phyloP scores from a whole-genome alignment of 2,329 filamentous ascomycete species.

The Fusarium sp. region DNA sequence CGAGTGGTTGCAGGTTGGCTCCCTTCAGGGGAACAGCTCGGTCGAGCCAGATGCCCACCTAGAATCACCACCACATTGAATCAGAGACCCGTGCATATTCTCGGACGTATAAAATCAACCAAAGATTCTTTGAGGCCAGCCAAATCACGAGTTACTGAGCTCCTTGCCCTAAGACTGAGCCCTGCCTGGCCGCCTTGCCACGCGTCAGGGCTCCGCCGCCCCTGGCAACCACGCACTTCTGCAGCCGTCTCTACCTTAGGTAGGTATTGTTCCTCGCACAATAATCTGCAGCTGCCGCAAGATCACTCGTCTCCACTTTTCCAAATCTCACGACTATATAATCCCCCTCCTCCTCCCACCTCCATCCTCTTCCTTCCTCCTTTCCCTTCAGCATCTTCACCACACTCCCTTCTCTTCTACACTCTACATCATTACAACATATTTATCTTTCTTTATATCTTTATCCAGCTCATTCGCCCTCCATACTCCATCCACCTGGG shows the following conservation, averaged over 20 bases:
- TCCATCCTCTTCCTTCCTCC: background rate
- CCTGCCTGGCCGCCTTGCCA: background rate
- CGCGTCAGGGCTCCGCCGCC: conserved; percentile 1
- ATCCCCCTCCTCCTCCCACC: conserved; percentile 1
- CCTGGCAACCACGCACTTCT: background rate
- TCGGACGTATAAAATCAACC: background rate
- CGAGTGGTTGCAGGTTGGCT: background rate
- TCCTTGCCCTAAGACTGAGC: too few relatives aligned
- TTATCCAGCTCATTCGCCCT: too few relatives aligned
- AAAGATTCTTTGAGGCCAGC: background rate
- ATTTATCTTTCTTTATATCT: background rate
- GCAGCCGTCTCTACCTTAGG: background rate
- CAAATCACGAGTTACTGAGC: background rate
- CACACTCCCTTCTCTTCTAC: background rate
- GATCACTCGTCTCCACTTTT: conserved; percentile 24
- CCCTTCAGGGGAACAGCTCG: conserved; percentile 17
- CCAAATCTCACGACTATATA: conserved; percentile 20
- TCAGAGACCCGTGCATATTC: background rate
- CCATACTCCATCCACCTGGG: too few relatives aligned
- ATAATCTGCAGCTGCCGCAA: background rate
- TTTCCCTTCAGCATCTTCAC: conserved; percentile 6
- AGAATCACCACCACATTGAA: background rate
- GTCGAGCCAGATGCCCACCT: background rate
- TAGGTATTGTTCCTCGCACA: conserved; percentile 1
- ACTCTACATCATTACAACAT: background rate